A percentile compares a stretch with the other conserved stretches of the same genome.
Conservation (phyloP, 169 alveolate genomes). For the Pseudocohnilembus persalinus region DNA sequence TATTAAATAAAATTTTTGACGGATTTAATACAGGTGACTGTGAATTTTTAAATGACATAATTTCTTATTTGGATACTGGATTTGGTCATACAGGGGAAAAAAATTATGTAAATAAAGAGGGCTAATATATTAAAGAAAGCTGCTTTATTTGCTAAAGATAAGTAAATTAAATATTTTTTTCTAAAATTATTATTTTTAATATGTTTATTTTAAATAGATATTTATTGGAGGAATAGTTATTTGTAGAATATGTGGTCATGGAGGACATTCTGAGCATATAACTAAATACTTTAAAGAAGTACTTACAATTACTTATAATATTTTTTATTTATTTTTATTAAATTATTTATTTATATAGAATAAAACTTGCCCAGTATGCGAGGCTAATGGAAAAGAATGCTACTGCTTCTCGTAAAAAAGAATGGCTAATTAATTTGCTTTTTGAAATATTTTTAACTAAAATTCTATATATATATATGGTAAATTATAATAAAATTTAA, state of each 20-base stretch:
- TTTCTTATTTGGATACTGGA: neutral
- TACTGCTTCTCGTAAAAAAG: neutral
- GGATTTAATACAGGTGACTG: neutral
- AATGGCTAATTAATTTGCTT: too few species aligned
- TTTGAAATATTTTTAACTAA: too few species aligned
- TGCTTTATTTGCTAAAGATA: neutral
- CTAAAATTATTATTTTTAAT: neutral
- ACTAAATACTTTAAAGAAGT: conserved; percentile 21
- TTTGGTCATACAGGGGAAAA: neutral
- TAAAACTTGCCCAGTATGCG: neutral
- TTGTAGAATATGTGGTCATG: conserved; percentile 17
- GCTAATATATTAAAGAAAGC: neutral
- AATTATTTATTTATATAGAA: neutral
- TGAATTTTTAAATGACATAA: neutral
- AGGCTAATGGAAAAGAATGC: neutral
- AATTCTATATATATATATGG: too few species aligned
- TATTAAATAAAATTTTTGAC: too few species aligned
- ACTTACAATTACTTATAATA: neutral
- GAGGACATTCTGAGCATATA: conserved; percentile 26
- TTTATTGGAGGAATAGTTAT: conserved; percentile 4
- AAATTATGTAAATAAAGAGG: neutral
- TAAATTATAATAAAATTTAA: too few species aligned
- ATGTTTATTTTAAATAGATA: conserved; percentile 1
- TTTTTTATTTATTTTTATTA: too few species aligned
- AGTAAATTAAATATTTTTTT: neutral